These are phyloP conservation scores for Chlorophyllum brunneum DNA, from an alignment of 768 basidiomycete species.

Conservation along the genomic window DNA sequence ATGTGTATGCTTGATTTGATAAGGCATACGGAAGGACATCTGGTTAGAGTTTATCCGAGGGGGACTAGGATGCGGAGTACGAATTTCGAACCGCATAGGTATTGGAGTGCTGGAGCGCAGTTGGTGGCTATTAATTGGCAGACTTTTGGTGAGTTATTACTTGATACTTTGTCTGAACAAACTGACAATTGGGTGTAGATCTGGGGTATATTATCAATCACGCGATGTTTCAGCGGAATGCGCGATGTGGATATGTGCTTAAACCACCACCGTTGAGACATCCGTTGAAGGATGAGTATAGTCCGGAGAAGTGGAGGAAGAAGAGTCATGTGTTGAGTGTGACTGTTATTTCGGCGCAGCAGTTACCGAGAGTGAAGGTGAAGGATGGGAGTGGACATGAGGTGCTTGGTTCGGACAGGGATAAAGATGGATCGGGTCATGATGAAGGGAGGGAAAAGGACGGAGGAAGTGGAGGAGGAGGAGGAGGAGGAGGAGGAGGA, in stretches of 20 bases:
- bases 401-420: slow-evolving; percentile 4
- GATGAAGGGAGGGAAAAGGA: not conserved
- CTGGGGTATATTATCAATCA: slow-evolving; percentile 90
- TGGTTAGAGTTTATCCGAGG: slow-evolving; percentile 88
- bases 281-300: slow-evolving; percentile 38
- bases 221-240: slow-evolving; percentile 93
- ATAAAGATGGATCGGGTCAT: not conserved
- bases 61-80: slow-evolving; percentile 78
- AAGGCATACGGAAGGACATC: slow-evolving; percentile 84
- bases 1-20: slow-evolving; percentile 64
- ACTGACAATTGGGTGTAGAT: slow-evolving; percentile 42
- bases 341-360: slow-evolving; percentile 37
- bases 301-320: slow-evolving; percentile 47
- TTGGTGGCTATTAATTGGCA: slow-evolving; percentile 97
- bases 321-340: slow-evolving; percentile 64
- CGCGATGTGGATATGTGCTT: slow-evolving; percentile 86
- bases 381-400: slow-evolving; percentile 27
- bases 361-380: slow-evolving; percentile 73
- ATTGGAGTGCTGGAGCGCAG: slow-evolving; percentile 89
- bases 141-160: slow-evolving; percentile 67
- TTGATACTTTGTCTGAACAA: not conserved
- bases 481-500: not conserved
- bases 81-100: slow-evolving; percentile 89
- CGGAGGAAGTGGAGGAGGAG: not conserved
- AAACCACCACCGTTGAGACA: slow-evolving; percentile 78